Evolutionary conservation across 2,329 filamentous ascomycete genomes (phyloP), one percentile per base, ranked within the genome.

Genomic region (Fusarium setosum): DNA sequence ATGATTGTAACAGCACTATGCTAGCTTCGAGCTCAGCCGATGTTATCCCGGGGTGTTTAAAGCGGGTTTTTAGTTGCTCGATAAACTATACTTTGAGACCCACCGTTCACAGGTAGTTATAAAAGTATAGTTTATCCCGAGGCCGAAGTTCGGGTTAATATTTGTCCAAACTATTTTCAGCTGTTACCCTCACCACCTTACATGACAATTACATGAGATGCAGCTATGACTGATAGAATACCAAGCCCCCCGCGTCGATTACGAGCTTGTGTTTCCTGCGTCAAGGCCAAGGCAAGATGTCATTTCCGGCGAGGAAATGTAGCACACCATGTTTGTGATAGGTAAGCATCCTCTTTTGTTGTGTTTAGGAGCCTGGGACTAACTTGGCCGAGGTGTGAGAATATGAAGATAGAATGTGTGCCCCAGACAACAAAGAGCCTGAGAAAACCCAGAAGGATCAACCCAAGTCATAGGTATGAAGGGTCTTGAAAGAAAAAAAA

Each of bases 361-460:
- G 4, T 23, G 10, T 23, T 48, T 6, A 10, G n/a, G 20, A 23
- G 5, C 26, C 7, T 34, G 4, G 23, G 10, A 40, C 12, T 59
- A 18, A 54, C 23, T 15, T n/a, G 17, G 7, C 6, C 38, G 44
- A 69, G 69, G 44, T 78, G 75, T 38, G 63, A 74, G 26, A 59
- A 67, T 47, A 51, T 75, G 31, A 67, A 65, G 4, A 72, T 72
- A 4, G 64, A 70, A 5, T 79, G 77, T 51, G 41, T 53, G 5
- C 69, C 70, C 3, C 77, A 76, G 62, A 65, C 70, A 6, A 72
- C 71, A 4, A 73, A 59, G 38, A 65, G 71, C 17, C 45, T 79
- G 47, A 72, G 76, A 51, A 77, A 69, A 55, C 69, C 75, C 7
- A 69, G 75, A 15, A 75, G 73, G 42, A 70, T 77, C 29, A 71